Base-by-base conservation (phyloP, 345 rosid genomes). In the Gossypium turneri region DNA sequence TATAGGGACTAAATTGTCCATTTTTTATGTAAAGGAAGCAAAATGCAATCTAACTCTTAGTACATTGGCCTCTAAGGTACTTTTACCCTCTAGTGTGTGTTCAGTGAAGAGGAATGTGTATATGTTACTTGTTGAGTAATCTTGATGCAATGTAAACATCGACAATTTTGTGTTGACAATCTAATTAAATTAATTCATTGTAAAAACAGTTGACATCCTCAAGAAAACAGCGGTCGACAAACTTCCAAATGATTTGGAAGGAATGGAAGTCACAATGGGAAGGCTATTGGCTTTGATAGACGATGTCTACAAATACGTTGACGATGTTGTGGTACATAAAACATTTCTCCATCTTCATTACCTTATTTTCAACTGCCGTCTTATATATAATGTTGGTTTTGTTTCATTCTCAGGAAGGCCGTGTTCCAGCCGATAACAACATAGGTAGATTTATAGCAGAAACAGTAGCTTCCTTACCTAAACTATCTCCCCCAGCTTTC, bases 211-310 rank as follows among this genome's bases (percentile, higher is more conserved):
- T 70, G 97, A 93, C 77, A 81, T 89, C 64, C 84, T 95, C 62
- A 93, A 95, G 84, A 79, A 87, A 19, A 86, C 90, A 27, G 53
- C 78, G 2, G 92, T 88, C 16, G 97, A 93, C 85, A 91, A 93
- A 82, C 86, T 96, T 53, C 99, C 99, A 17, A 87, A 77, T 75
- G 99, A 92, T 89, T 84, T 96, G 86, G 99, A 96, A 81, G 97
- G 99, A 77, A 93, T 96, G 99, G 98, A 93, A 85, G 82, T 87
- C 73, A 83, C 97, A 24, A 87, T 90, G 97, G 88, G 86, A 79
- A 88, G 88, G 57, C 84, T 93, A 12, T 76, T 90, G 73, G 83
- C 88, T 78, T 72, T 93, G 45, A 86, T 89, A 58, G 91, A 92
- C 45, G 98, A 87, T 71, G 86, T 92, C 65, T 79, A 87, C 86